phyloP scores from a whole-genome alignment of 2,329 filamentous ascomycete genomes.

The Lasiodiplodia sp. region DNA sequence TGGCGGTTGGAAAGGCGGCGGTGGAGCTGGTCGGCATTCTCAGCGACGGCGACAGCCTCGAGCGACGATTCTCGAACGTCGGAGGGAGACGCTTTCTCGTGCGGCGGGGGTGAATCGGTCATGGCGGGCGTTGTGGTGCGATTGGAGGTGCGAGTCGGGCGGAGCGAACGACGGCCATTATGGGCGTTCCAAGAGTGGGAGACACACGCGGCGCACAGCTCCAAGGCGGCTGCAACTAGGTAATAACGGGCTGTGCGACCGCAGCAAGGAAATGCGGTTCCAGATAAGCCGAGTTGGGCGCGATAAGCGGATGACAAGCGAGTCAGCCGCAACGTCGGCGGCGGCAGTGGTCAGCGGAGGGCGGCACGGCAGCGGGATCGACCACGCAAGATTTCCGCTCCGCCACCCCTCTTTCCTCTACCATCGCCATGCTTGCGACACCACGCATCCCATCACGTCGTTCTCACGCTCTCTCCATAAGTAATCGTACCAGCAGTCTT shows the following conservation, averaged over 20 bases:
- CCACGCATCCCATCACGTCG: no score
- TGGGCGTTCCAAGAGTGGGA: neutral
- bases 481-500: neutral
- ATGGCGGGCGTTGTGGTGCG: neutral
- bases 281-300: neutral
- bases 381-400: neutral
- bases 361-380: slow-evolving; percentile 8
- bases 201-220: neutral
- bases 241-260: slow-evolving; percentile 4
- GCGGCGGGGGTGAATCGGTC: neutral
- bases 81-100: slow-evolving; percentile 1
- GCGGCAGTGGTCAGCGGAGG: neutral
- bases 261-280: neutral
- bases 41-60: neutral
- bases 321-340: neutral
- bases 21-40: slow-evolving; percentile 46
- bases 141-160: neutral
- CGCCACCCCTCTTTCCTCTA: neutral
- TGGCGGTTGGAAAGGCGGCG: slow-evolving; percentile 50
- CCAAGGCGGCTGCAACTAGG: neutral
- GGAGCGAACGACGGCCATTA: neutral
- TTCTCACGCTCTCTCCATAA: neutral
- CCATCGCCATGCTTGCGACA: neutral
- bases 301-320: neutral
- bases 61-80: neutral